Conservation (phyloP, 768 basidiomycete species). For the Phanerodontia chrysosporium region DNA sequence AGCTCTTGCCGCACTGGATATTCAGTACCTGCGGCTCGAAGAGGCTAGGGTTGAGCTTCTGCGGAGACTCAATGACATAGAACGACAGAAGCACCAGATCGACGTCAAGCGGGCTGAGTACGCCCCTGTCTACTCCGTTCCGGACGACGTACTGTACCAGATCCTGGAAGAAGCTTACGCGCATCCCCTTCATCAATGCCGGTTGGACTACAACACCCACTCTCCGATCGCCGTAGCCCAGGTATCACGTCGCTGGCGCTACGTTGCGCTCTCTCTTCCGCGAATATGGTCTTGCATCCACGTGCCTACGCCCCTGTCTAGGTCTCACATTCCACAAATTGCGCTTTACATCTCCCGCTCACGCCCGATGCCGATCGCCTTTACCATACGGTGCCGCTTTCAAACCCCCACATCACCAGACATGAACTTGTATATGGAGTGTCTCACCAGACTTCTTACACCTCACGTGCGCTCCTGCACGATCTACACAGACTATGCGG, state of each 20-base stretch:
- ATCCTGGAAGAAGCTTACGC: not conserved
- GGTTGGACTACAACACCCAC: not conserved
- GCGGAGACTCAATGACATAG: not conserved
- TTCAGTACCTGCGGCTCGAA: not conserved
- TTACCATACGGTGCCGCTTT: not conserved
- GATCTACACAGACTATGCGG: not conserved
- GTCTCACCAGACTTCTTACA: not conserved
- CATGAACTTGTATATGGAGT: not conserved
- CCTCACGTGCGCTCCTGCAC: not conserved
- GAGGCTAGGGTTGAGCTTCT: not conserved
- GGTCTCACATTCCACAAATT: not conserved
- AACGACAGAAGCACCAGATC: not conserved
- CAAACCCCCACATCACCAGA: not conserved
- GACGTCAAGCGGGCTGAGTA: not conserved
- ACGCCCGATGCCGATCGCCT: not conserved
- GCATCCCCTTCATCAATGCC: not conserved
- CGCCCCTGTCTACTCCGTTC: conserved; percentile 3
- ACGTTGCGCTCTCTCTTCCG: not conserved
- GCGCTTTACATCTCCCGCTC: not conserved
- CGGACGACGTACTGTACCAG: not conserved
- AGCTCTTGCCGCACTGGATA: not conserved
- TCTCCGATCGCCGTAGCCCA: not conserved
- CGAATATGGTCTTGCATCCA: conserved; percentile 3
- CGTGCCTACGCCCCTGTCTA: not conserved
- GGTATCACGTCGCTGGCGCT: not conserved